These are phyloP conservation scores for Debaryomyces hansenii DNA, from an alignment of 805 yeast genomes.

Conservation along the genomic window DNA sequence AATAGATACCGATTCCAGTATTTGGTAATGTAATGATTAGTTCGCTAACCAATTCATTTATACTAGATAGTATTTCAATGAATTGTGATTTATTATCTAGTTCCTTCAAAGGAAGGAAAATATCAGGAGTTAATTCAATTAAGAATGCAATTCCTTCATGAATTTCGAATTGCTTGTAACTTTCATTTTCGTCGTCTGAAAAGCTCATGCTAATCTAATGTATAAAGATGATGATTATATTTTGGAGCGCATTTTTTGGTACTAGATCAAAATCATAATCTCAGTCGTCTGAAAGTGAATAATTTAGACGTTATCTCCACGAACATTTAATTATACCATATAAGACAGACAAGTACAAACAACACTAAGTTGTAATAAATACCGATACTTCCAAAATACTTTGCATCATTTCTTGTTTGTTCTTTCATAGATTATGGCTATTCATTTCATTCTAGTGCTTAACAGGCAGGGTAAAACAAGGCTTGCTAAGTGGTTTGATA, in stretches of 20 bases:
- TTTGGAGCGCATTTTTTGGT: too few species aligned
- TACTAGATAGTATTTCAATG: conserved; percentile 52
- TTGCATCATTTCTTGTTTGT: too few species aligned
- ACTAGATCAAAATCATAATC: too few species aligned
- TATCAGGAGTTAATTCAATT: conserved; percentile 55
- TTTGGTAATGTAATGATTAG: conserved; percentile 63
- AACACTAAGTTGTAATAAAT: too few species aligned
- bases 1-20: conserved; percentile 74
- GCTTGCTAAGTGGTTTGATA: conserved; percentile 72
- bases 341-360: too few species aligned
- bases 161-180: conserved; percentile 43
- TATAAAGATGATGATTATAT: too few species aligned
- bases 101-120: conserved; percentile 36
- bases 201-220: not conserved
- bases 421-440: conserved; percentile 50
- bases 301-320: too few species aligned
- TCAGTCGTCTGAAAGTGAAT: too few species aligned
- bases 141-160: conserved; percentile 67
- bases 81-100: conserved; percentile 45
- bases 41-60: conserved; percentile 63
- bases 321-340: too few species aligned
- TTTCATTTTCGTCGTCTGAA: conserved; percentile 12
- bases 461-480: conserved; percentile 94
- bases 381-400: too few species aligned
- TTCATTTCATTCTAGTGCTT: conserved; percentile 78